A percentile compares a stretch with the other conserved stretches of the same genome.
phyloP scores from a whole-genome alignment of 2,329 filamentous ascomycete species.

The Fusarium albidum region DNA sequence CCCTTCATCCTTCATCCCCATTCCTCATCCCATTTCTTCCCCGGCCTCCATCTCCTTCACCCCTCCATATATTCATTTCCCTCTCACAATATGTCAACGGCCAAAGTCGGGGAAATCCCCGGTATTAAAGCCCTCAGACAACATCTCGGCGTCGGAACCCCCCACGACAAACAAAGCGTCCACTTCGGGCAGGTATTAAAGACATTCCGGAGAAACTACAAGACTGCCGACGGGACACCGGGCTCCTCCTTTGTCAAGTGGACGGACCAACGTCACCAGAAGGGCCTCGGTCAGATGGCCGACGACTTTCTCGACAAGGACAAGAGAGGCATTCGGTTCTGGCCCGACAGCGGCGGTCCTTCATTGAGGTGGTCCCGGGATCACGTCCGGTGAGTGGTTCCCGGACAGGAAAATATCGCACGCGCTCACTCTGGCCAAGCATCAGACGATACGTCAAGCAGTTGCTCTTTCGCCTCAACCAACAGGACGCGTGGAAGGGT shows the following conservation, averaged over 20 bases:
- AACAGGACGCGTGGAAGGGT: not conserved
- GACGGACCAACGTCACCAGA: not conserved
- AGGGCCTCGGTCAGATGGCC: not conserved
- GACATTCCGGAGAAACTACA: not conserved
- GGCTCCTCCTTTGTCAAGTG: not conserved
- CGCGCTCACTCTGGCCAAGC: not conserved
- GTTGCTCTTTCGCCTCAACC: slow-evolving; percentile 3
- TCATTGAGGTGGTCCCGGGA: not conserved
- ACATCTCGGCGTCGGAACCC: not conserved
- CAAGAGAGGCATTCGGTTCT: not conserved
- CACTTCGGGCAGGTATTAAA: not conserved
- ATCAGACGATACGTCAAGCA: not conserved
- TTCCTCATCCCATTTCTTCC: too few species aligned
- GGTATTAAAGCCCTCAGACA: not conserved
- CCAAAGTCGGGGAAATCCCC: not conserved
- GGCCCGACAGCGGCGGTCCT: not conserved
- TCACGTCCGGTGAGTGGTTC: not conserved
- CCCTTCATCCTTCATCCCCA: too few species aligned
- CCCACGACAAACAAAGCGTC: not conserved
- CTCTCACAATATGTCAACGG: not conserved
- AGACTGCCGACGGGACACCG: accelerated
- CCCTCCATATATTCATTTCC: not conserved
- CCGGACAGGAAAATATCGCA: too few species aligned
- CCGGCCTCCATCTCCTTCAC: not conserved
- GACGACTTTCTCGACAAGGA: not conserved